Evolutionary conservation across 2,329 filamentous ascomycete genomes (phyloP), one percentile per base, ranked within the genome.

Genomic region (Chrysoporthe cubensis): DNA sequence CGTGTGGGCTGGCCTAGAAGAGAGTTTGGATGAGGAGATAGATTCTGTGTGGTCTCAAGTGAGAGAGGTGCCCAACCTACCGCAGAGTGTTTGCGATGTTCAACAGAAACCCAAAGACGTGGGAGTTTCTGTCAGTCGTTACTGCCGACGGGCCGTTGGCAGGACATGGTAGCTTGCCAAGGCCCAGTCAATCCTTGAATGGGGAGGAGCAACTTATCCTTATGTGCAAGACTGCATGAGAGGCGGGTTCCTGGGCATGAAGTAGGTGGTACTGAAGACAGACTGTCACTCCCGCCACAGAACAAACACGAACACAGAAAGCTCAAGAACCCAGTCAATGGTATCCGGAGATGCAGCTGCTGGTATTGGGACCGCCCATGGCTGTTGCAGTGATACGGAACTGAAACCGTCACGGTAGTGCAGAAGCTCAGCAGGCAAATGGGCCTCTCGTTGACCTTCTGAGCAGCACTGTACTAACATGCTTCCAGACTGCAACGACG

Each of bases 251-350:
- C 11, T 11, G 57, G 11, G 48, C 14, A 46, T 13, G 42, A 44
- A 9, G 40, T 8, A 46, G 14, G 42, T 60, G 37, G 21, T 48
- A 46, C 21, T 34, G 8, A 1, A 32, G 9, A 26, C 11, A 21
- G 21, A n/a, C 26, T 48, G 59, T 61, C 16, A 48, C 43, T 61
- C 59, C 59, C 43, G 43, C 34, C 16, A 43, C 2, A 13, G n/a
- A 48, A 43, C 59, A 61, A 61, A 61, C 59, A 61, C 32, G 18
- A 18, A n/a, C 32, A 57, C 34, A 57, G 54, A 40, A 4, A 34
- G 21, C 26, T 34, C 8, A 26, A 7, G 9, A 61, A 18, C 4
- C 26, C 43, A 37, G 18, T 48, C 7, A 46, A n/a, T n/a, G 2
- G 21, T 16, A 43, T 18, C 21, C 7, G 46, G 42, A 46, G 13